These are phyloP conservation scores for Aaosphaeria arxii DNA, from an alignment of 2,329 filamentous ascomycete genomes.

Conservation along the genomic window DNA sequence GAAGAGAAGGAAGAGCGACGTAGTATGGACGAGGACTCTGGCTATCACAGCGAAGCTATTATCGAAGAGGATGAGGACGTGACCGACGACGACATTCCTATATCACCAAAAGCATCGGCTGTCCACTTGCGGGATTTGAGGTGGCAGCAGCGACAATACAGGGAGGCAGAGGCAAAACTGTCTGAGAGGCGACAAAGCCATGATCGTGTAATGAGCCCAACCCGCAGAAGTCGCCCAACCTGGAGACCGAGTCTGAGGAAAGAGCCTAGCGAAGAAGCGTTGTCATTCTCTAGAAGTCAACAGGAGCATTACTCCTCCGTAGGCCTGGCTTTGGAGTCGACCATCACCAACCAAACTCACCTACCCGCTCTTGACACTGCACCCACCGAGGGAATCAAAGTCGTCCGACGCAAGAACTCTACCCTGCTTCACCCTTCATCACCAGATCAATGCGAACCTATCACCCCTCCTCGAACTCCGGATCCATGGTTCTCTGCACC, in stretches of 20 bases:
- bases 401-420: neutral
- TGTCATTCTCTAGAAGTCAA: conserved; percentile 3
- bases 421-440: neutral
- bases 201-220: neutral
- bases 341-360: neutral
- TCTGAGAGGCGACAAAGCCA: too few relatives aligned
- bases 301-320: conserved; percentile 5
- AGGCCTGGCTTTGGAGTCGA: neutral
- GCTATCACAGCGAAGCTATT: conserved; percentile 16
- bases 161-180: neutral
- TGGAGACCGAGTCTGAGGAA: conserved; percentile 24
- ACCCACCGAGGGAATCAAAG: neutral
- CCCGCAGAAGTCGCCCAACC: conserved; percentile 11
- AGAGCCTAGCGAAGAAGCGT: conserved; percentile 10
- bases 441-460: neutral
- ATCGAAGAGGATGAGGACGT: conserved; percentile 15
- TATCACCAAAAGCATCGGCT: conserved; percentile 1
- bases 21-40: conserved; percentile 7
- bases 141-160: neutral
- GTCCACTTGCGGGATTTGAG: neutral
- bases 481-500: neutral
- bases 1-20: neutral
- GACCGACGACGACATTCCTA: conserved; percentile 6
- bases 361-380: neutral
- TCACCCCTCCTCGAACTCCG: neutral